Base-by-base conservation (phyloP, 257 asterid genomes). In the Cruciata laevipes region DNA sequence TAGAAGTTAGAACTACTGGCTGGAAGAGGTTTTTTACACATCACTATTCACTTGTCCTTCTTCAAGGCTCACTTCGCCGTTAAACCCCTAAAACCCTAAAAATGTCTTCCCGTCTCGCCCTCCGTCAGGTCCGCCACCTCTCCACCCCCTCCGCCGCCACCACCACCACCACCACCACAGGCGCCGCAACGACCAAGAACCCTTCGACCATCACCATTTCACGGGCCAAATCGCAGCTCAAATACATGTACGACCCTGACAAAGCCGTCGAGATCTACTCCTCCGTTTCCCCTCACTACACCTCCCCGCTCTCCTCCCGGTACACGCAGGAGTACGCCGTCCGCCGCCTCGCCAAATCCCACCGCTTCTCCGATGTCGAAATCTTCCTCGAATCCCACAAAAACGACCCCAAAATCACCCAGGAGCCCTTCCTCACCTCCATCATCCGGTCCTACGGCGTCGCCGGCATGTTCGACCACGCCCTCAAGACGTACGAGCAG, bases 401-500 rank as follows among this genome's bases (percentile, higher is more conserved):
- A 78, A 82, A 78, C 20, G 76, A 70, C 18, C 83, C 96, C 55
- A 80, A 83, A 67, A 84, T 89, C 72, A 82, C 78, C 33, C 76
- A 85, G 3, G 98, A 92, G 67, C 82, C 84, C 30, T 92, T 83
- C 83, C 81, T 92, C 52, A 75, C 89, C 3, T 76, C 89, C 64
- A 77, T 92, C 61, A 92, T 92, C 42, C 88, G 91, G 38, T 89
- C 93, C 0, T 92, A 92, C 47, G 97, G 96, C 60, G 56, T 80
- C 51, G 91, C 79, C 18, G 96, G 95, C 1, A 84, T 92, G 98
- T 71, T 86, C 64, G 91, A 92, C 13, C 84, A 87, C 49, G 90
- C 97, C 27, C 72, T 82, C 56, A 71, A 62, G 1, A 83, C 87
- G 5, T 92, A 82, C 69, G 63, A 73, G 7, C 77, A 89, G 66